Evolutionary conservation across 345 rosid species (phyloP), one percentile per base, ranked within the genome.

Genomic region (Murraya koenigii): DNA sequence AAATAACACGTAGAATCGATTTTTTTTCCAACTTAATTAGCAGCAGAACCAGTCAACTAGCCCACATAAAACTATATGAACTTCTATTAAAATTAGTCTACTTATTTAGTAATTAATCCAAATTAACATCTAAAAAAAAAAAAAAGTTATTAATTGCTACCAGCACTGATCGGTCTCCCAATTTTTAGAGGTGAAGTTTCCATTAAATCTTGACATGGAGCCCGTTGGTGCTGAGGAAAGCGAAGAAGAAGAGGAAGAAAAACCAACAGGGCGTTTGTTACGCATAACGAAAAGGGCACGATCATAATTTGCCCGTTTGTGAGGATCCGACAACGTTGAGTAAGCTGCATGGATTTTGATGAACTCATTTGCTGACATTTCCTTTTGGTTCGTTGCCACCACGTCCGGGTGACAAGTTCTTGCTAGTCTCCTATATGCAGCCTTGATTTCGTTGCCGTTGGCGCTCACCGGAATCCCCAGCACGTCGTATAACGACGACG

Each of bases 81-180:
- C 49, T 44, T 44, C 1, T 44, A 3, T 44, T 44, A 3, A 44
- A 44, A 44, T 44, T 44, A 44, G 4, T 17, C 49, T 13, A 11
- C 2, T 41, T 41, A 10, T 3, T 41, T 41, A 11, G 14, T 41
- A 41, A 41, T 41, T 0, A 41, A 41, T 11, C 49, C 49, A 11
- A 10, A 44, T 44, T 44, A 44, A 0, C 17, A 44, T 44, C 22
- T 1, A 1, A 52, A 17, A 52, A 15, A 17, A 5, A 49, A 39
- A 4, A 49, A 15, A 41, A 15, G 13, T 1, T 44, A 44, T 44
- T 44, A 44, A 0, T 52, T 17, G 17, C 86, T 91, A 89, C 95
- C 95, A 88, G 61, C 95, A 89, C 82, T 91, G 95, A 62, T 91
- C 95, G 22, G 90, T 88, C 82, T 89, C 95, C 93, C 95, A 91